Conservation (phyloP, 441 rosid genomes). For the Populus hybrid region DNA sequence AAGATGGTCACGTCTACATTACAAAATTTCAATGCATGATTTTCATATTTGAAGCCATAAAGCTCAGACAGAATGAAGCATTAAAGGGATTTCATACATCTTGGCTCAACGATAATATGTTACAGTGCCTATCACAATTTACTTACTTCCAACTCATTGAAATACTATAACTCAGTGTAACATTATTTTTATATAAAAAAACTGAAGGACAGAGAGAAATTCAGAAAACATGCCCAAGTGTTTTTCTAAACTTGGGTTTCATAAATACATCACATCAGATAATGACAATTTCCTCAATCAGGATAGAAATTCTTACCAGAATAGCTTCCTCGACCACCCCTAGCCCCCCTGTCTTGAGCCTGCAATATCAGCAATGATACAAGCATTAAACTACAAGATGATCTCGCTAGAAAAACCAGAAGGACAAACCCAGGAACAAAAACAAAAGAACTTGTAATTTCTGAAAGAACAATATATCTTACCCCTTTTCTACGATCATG, state of each 20-base stretch:
- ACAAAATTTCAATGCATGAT: neutral
- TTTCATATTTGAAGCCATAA: neutral
- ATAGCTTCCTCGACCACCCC: slow-evolving; percentile 55
- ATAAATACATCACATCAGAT: neutral
- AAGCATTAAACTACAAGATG: slow-evolving; percentile 8
- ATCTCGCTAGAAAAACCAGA: neutral
- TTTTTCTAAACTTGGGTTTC: neutral
- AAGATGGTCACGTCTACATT: neutral
- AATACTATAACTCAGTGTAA: too few species aligned
- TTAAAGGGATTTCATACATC: neutral
- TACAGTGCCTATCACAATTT: neutral
- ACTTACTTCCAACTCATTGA: neutral
- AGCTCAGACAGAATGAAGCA: neutral
- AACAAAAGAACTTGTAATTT: neutral
- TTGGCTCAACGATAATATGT: neutral
- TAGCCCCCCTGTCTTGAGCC: slow-evolving; percentile 38
- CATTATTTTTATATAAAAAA: too few species aligned
- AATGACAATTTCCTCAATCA: slow-evolving; percentile 27
- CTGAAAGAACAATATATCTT: slow-evolving; percentile 19
- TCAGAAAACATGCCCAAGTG: neutral
- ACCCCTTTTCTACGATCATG: slow-evolving; percentile 67
- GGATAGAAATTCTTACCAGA: slow-evolving; percentile 34
- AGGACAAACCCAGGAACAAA: neutral
- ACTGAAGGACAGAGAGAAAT: neutral
- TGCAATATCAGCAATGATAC: slow-evolving; percentile 43